Evolutionary conservation across 371 early-diverging fungal genomes (phyloP).

Genomic region (Rhizomucor miehei): DNA sequence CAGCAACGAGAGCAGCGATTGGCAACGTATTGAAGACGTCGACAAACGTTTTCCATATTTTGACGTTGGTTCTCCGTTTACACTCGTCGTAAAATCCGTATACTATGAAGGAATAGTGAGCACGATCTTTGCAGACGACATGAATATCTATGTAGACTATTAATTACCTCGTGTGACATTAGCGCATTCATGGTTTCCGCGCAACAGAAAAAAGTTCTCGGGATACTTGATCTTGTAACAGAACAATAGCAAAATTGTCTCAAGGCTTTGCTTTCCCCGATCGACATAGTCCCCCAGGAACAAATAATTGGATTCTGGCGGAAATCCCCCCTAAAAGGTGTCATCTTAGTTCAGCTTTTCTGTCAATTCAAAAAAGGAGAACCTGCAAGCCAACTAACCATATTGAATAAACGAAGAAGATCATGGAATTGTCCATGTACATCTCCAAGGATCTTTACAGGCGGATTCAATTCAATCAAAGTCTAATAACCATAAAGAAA

Average conservation of each 20-base stretch:
- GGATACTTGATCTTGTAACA: conserved; percentile 96
- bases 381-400: conserved; percentile 18
- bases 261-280: conserved; percentile 95
- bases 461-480: conserved; percentile 88
- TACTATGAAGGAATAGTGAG: conserved; percentile 38
- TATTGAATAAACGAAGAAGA: conserved; percentile 82
- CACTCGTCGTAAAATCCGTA: conserved; percentile 99
- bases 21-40: conserved; percentile 94
- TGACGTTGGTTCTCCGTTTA: conserved; percentile 90
- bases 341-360: background rate
- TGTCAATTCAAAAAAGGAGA: background rate
- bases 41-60: conserved; percentile 92
- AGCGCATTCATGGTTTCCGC: conserved; percentile 98
- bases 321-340: conserved; percentile 65
- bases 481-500: conserved; percentile 30
- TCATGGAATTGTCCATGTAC: conserved; percentile 94
- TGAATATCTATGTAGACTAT: conserved; percentile 6
- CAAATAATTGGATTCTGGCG: conserved; percentile 86
- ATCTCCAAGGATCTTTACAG: conserved; percentile 92
- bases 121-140: background rate
- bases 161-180: conserved; percentile 78
- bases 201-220: conserved; percentile 89
- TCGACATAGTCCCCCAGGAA: conserved; percentile 98
- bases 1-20: conserved; percentile 90
- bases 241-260: conserved; percentile 89